These are phyloP conservation scores for Gnaphalium uliginosum DNA, from an alignment of 129 eudicot genomes.

Conservation along the genomic window DNA sequence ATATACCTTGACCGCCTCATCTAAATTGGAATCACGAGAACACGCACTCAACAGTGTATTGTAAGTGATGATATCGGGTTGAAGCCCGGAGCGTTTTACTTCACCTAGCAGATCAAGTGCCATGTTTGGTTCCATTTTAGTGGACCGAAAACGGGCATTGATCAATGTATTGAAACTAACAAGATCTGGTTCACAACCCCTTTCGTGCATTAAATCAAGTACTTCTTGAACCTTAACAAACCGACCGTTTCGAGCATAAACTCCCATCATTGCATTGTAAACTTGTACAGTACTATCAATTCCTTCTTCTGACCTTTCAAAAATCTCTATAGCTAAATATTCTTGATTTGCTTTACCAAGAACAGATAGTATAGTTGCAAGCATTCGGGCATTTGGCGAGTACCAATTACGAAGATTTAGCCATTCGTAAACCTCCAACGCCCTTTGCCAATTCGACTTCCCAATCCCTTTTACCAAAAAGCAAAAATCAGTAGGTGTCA, in stretches of 20 bases:
- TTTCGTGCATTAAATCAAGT: slow-evolving; percentile 68
- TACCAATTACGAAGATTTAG: slow-evolving; percentile 76
- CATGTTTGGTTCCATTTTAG: slow-evolving; percentile 64
- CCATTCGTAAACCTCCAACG: slow-evolving; percentile 94
- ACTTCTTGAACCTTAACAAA: slow-evolving; percentile 74
- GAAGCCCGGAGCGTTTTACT: slow-evolving; percentile 72
- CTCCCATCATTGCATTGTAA: slow-evolving; percentile 98
- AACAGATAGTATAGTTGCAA: slow-evolving; percentile 73
- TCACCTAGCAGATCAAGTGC: slow-evolving; percentile 62
- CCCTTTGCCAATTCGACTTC: slow-evolving; percentile 82
- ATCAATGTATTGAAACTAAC: slow-evolving; percentile 89
- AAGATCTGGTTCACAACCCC: slow-evolving; percentile 83
- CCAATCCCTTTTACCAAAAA: slow-evolving; percentile 89
- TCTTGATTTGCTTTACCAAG: slow-evolving; percentile 98
- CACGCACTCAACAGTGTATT: slow-evolving; percentile 93
- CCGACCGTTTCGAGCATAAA: slow-evolving; percentile 79
- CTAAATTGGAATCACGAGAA: slow-evolving; percentile 82
- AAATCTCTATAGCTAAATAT: slow-evolving; percentile 81
- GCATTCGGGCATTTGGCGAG: slow-evolving; percentile 78
- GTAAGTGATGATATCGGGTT: slow-evolving; percentile 90
- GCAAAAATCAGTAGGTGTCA: slow-evolving; percentile 93
- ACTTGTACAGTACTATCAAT: slow-evolving; percentile 75
- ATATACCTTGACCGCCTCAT: slow-evolving; percentile 76
- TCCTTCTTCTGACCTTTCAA: slow-evolving; percentile 58
- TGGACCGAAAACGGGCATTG: slow-evolving; percentile 83